Evolutionary conservation across 495 filamentous ascomycete species (phyloP).

Genomic region (Opeltia flavorubescens): DNA sequence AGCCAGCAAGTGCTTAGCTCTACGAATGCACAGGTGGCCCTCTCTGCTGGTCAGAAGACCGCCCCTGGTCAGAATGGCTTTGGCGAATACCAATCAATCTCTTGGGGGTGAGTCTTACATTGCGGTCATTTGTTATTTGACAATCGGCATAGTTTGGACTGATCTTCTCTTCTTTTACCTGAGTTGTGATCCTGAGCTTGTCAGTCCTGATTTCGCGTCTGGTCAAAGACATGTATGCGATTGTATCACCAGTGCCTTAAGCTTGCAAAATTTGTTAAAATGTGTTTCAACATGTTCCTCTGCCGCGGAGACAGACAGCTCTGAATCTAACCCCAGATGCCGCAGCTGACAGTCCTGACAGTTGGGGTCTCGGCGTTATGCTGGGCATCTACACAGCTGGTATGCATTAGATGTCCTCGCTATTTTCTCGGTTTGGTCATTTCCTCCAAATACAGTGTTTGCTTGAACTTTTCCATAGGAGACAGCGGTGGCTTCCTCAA

Average conservation of each 20-base stretch:
- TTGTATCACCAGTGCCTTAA: too few species aligned
- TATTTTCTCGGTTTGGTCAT: too few species aligned
- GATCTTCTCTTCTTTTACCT: too few species aligned
- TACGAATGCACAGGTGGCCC: conserved; percentile 22
- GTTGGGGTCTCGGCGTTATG: conserved; percentile 42
- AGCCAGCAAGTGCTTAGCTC: neutral
- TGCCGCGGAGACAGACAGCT: too few species aligned
- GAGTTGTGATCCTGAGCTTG: too few species aligned
- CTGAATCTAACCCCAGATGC: neutral
- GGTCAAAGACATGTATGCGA: too few species aligned
- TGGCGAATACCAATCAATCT: conserved; percentile 45
- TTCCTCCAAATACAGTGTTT: neutral
- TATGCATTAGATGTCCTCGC: too few species aligned
- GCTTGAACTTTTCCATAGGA: neutral
- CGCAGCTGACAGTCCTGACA: conserved; percentile 3
- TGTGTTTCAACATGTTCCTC: too few species aligned
- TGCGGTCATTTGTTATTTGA: neutral
- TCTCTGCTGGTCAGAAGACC: conserved; percentile 26
- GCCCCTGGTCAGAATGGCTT: conserved; percentile 25
- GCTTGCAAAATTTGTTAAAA: too few species aligned
- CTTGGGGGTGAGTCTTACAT: conserved; percentile 37
- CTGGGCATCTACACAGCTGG: conserved; percentile 50
- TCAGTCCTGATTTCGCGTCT: too few species aligned
- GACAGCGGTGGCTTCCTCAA: conserved; percentile 50
- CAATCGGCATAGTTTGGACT: too few species aligned